Percentiles rank a stretch among this genome's conserved stretches.
Evolutionary conservation across 257 asterid species (phyloP).

Genomic region (Buddleja alternifolia): DNA sequence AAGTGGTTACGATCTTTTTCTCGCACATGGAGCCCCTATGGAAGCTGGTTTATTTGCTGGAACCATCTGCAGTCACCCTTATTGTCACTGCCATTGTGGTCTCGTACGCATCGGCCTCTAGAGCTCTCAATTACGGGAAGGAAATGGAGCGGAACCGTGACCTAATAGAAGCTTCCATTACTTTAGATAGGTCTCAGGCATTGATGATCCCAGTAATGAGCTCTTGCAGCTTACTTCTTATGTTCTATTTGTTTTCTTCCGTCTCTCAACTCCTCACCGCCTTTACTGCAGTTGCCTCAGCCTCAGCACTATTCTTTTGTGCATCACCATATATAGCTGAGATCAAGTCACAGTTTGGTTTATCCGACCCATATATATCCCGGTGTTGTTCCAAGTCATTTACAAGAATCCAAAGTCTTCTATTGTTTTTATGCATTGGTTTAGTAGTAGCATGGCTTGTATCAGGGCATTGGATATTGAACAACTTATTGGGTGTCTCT

Average conservation of each 20-base stretch:
- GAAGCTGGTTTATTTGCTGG: conserved; percentile 76
- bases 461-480: conserved; percentile 89
- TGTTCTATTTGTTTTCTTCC: conserved; percentile 95
- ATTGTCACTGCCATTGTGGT: conserved; percentile 78
- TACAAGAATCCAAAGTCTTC: conserved; percentile 68
- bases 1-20: conserved; percentile 9
- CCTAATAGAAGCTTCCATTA: conserved; percentile 84
- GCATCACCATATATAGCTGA: conserved; percentile 66
- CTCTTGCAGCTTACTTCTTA: conserved; percentile 91
- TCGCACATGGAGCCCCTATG: conserved; percentile 70
- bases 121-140: conserved; percentile 83
- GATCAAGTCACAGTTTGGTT: conserved; percentile 62
- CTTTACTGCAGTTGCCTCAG: conserved; percentile 88
- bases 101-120: conserved; percentile 81
- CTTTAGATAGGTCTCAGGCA: conserved; percentile 91
- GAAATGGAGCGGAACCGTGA: conserved; percentile 96
- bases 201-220: conserved; percentile 95
- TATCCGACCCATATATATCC: conserved; percentile 81
- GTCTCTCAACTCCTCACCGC: conserved; percentile 90
- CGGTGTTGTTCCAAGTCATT: conserved; percentile 81
- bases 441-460: conserved; percentile 80
- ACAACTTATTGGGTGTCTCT: conserved; percentile 89
- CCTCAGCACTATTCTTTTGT: conserved; percentile 86
- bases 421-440: conserved; percentile 52
- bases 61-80: conserved; percentile 81